Evolutionary conservation across 768 basidiomycete genomes (phyloP).

Genomic region (Antrodiella citrinella): DNA sequence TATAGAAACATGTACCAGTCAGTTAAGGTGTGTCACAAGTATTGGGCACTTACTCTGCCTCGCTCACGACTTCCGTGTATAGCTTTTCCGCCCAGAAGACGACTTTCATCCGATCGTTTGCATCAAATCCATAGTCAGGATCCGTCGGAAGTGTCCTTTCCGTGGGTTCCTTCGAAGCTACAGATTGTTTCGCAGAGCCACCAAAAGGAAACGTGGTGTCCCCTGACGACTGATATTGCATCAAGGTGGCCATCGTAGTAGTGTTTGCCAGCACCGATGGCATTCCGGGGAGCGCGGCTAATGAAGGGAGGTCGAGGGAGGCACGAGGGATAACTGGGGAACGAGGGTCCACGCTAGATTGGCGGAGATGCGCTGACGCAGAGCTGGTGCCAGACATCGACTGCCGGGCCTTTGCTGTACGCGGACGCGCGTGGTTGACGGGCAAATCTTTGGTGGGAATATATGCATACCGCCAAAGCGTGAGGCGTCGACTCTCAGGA

Average conservation of each 20-base stretch:
- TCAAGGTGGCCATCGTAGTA: slow-evolving; percentile 40
- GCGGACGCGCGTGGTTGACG: slow-evolving; percentile 19
- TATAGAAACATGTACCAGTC: no score
- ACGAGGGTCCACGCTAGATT: slow-evolving; percentile 13
- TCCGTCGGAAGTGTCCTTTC: slow-evolving; percentile 2
- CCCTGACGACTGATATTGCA: slow-evolving; percentile 3
- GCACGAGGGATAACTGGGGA: slow-evolving; percentile 19
- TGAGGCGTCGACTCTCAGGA: slow-evolving; percentile 40
- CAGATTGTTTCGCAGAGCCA: slow-evolving; percentile 4
- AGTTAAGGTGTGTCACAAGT: no score
- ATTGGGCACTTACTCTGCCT: slow-evolving; percentile 42
- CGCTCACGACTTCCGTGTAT: slow-evolving; percentile 37
- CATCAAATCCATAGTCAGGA: slow-evolving; percentile 12
- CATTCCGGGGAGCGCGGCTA: slow-evolving; percentile 45
- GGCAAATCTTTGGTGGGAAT: slow-evolving; percentile 49
- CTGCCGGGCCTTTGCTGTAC: slow-evolving; percentile 14
- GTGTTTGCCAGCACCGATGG: slow-evolving; percentile 44
- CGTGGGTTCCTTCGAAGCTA: not conserved
- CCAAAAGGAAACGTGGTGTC: slow-evolving; percentile 6
- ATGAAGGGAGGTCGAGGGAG: slow-evolving; percentile 19
- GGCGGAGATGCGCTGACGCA: slow-evolving; percentile 8
- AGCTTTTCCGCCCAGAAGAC: slow-evolving; percentile 69
- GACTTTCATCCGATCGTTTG: slow-evolving; percentile 41
- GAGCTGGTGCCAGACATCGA: slow-evolving; percentile 11
- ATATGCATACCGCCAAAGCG: slow-evolving; percentile 70